Evolutionary conservation across 305 asterid species (phyloP).

Genomic region (Fraxinus latifolia): DNA sequence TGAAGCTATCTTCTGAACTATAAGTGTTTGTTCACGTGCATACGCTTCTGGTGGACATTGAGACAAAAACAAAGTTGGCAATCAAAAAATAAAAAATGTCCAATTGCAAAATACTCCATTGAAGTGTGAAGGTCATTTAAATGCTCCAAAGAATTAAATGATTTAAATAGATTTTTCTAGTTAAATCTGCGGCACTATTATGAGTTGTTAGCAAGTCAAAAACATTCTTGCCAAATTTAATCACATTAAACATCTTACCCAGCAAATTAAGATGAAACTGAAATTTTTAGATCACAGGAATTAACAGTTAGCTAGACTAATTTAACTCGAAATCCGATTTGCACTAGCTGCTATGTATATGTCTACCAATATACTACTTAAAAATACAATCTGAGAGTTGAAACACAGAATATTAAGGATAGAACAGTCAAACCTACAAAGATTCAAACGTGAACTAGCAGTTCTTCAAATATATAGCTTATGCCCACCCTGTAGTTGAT

Average conservation of each 20-base stretch:
- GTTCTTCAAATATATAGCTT: neutral
- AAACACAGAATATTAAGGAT: neutral
- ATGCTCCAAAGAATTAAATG: conserved; percentile 5
- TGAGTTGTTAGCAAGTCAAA: neutral
- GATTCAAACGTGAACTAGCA: neutral
- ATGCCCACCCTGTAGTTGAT: neutral
- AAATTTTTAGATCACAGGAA: neutral
- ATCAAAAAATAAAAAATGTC: neutral
- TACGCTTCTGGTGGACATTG: conserved; percentile 63
- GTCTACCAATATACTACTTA: neutral
- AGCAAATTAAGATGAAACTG: neutral
- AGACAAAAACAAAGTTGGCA: conserved; percentile 22
- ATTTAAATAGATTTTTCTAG: neutral
- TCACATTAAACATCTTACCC: neutral
- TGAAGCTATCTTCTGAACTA: conserved; percentile 86
- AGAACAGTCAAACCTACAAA: neutral
- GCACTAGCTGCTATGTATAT: neutral
- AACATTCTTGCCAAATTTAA: neutral
- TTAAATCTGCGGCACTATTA: conserved; percentile 1
- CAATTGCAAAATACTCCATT: neutral
- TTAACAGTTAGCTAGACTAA: neutral
- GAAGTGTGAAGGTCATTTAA: conserved; percentile 8
- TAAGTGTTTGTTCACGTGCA: conserved; percentile 76
- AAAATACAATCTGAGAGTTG: neutral
- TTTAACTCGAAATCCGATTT: neutral